These are phyloP conservation scores for Globisporangium recalcitrans DNA, from an alignment of 352 stramenopile species.

Conservation along the genomic window DNA sequence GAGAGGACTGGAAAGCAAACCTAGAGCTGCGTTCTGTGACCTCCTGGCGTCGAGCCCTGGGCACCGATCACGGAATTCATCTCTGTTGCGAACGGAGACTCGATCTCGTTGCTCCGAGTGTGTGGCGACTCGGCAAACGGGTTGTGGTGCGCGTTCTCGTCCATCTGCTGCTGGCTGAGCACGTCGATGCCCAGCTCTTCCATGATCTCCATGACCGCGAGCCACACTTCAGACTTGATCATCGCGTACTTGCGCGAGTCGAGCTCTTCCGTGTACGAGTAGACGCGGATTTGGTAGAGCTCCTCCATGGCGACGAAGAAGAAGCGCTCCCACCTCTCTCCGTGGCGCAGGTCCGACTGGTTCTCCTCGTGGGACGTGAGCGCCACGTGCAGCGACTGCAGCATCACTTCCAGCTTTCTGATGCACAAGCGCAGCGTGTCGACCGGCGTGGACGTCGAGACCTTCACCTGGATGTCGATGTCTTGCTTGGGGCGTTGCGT, in stretches of 20 bases:
- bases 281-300: conserved; percentile 77
- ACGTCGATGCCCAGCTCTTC: conserved; percentile 70
- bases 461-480: conserved; percentile 65
- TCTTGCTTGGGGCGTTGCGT: conserved; percentile 80
- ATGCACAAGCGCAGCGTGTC: conserved; percentile 58
- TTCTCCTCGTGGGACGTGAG: conserved; percentile 87
- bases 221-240: conserved; percentile 87
- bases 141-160: conserved; percentile 19
- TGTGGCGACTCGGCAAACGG: conserved; percentile 37
- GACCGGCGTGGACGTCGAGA: conserved; percentile 51
- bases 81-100: conserved; percentile 48
- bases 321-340: conserved; percentile 80
- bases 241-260: conserved; percentile 85
- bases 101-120: conserved; percentile 17
- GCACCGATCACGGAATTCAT: conserved; percentile 55
- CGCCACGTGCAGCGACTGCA: conserved; percentile 79
- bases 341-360: conserved; percentile 64
- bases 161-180: conserved; percentile 25
- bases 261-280: conserved; percentile 84
- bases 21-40: conserved; percentile 41
- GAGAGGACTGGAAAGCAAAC: background rate
- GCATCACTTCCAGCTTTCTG: conserved; percentile 61
- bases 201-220: conserved; percentile 87
- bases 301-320: conserved; percentile 87
- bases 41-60: conserved; percentile 15